Evolutionary conservation across 2,329 filamentous ascomycete genomes (phyloP).

Genomic region (Trichothecium sympodiale): DNA sequence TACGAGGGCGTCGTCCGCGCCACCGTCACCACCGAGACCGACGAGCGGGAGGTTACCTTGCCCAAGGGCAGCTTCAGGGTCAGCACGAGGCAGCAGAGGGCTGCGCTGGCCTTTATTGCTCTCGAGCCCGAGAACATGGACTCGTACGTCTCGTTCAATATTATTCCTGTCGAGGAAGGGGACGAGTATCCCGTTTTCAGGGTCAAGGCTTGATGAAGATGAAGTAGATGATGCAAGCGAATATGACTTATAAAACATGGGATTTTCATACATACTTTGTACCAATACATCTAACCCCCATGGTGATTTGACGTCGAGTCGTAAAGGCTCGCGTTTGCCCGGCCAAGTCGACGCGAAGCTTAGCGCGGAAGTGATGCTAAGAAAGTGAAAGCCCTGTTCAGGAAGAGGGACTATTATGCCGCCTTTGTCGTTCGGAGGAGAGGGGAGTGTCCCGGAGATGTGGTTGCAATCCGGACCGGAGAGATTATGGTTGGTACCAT

Average conservation of each 20-base stretch:
- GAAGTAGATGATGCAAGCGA: not conserved
- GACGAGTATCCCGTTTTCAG: conserved; percentile 20
- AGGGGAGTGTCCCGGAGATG: no score
- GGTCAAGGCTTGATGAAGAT: conserved; percentile 4
- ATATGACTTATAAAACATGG: not conserved
- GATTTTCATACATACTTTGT: no score
- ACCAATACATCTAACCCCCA: no score
- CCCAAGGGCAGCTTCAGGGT: conserved; percentile 18
- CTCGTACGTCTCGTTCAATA: conserved; percentile 19
- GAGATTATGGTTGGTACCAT: no score
- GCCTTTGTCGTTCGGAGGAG: conserved; percentile 45
- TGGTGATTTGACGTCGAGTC: conserved; percentile 53
- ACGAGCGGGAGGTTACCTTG: conserved; percentile 10
- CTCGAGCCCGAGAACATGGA: conserved; percentile 22
- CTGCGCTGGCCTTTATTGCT: conserved; percentile 15
- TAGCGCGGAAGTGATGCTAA: conserved; percentile 2
- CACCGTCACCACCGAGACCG: conserved; percentile 10
- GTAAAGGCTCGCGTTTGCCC: conserved; percentile 1
- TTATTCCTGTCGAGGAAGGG: conserved; percentile 14
- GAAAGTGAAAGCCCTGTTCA: conserved; percentile 30
- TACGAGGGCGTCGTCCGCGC: conserved; percentile 16
- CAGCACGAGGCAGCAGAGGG: conserved; percentile 20
- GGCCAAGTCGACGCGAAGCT: conserved; percentile 1
- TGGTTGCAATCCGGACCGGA: no score
- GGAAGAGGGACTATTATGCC: conserved; percentile 43